Conservation (phyloP, 202 grass and related monocot genomes). For the Carex arenaria region DNA sequence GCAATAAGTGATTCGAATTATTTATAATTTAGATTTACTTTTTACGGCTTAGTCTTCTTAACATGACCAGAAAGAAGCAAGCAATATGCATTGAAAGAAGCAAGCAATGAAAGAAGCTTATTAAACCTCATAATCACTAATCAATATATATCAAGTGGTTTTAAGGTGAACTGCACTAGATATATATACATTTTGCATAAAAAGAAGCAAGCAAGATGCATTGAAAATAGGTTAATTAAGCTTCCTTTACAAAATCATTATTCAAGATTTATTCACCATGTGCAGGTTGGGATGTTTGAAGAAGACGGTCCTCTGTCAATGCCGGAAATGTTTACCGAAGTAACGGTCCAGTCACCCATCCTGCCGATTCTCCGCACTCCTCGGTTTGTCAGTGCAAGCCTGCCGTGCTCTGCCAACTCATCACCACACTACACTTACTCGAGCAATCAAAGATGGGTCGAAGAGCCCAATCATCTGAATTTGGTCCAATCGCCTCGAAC, state of each 20-base stretch:
- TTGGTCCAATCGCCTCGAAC: slow-evolving; percentile 6
- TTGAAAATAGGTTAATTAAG: not conserved
- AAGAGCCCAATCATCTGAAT: slow-evolving; percentile 26
- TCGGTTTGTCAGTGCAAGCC: slow-evolving; percentile 56
- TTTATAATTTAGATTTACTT: too few species aligned
- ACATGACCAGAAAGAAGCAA: too few species aligned
- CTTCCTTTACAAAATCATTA: not conserved
- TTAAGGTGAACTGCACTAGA: not conserved
- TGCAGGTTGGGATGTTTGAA: slow-evolving; percentile 33
- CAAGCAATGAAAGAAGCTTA: too few species aligned
- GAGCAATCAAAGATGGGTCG: slow-evolving; percentile 12
- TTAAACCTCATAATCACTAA: not conserved
- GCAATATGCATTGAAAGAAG: too few species aligned
- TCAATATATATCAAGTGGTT: not conserved
- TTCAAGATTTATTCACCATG: not conserved
- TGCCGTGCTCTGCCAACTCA: slow-evolving; percentile 43
- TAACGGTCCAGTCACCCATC: slow-evolving; percentile 43
- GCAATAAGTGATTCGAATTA: too few species aligned
- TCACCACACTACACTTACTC: slow-evolving; percentile 35
- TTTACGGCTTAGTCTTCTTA: too few species aligned
- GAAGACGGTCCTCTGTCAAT: slow-evolving; percentile 52
- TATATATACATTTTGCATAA: not conserved
- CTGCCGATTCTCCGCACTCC: slow-evolving; percentile 44
- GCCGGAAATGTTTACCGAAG: slow-evolving; percentile 56
- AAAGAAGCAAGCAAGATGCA: not conserved